Conservation (phyloP, 1,284 basidiomycete species). For the Thelephora terrestris region DNA sequence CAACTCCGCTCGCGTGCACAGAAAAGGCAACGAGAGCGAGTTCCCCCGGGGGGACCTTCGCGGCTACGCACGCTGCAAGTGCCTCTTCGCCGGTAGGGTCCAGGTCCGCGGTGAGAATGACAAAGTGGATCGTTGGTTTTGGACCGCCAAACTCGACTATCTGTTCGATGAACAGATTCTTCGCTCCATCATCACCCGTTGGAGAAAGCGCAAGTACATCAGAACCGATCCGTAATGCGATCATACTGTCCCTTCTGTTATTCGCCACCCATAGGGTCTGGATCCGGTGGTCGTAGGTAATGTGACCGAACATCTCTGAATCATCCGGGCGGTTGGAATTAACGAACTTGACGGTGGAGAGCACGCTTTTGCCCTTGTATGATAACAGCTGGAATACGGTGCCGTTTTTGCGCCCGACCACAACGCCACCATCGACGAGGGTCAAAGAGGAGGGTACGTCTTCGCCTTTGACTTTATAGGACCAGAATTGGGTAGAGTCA, state of each 20-base stretch:
- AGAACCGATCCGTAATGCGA: conserved; percentile 64
- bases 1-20: conserved; percentile 72
- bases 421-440: conserved; percentile 69
- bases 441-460: conserved; percentile 69
- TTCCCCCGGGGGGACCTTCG: conserved; percentile 64
- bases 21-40: conserved; percentile 74
- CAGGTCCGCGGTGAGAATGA: conserved; percentile 69
- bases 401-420: conserved; percentile 70
- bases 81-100: conserved; percentile 73
- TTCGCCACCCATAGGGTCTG: conserved; percentile 80
- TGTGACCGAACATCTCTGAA: conserved; percentile 74
- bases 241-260: conserved; percentile 70
- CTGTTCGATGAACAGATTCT: conserved; percentile 58
- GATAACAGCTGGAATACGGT: conserved; percentile 71
- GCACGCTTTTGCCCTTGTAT: conserved; percentile 53
- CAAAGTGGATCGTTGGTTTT: conserved; percentile 79
- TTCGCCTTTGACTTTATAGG: conserved; percentile 63
- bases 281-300: conserved; percentile 70
- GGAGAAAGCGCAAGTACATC: conserved; percentile 44
- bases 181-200: conserved; percentile 45
- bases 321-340: conserved; percentile 52
- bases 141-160: conserved; percentile 71
- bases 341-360: conserved; percentile 72
- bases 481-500: conserved; percentile 62
- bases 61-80: conserved; percentile 68